Base-by-base conservation (phyloP, 768 basidiomycete genomes). In the Termitomyces sp. region DNA sequence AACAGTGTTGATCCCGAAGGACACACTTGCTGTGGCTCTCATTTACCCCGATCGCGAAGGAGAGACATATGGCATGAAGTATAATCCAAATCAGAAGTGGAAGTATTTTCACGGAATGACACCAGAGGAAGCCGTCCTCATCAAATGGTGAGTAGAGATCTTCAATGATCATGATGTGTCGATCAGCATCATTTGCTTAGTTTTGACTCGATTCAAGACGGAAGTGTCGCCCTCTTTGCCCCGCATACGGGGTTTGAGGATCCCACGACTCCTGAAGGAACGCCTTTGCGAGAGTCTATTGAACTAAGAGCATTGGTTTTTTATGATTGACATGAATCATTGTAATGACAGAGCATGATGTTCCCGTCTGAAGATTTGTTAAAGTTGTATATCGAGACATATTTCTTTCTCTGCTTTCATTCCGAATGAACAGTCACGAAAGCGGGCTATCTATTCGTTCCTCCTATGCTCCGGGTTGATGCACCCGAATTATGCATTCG, bases 231-330 rank as follows among this genome's bases (percentile, higher is more conserved):
- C 1, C 64, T 72, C 25, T 75, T 82, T 49, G 81, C 82, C 0
- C 83, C 84, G 1, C 84, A 86, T 61, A 81, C 81, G 15, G 83
- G 76, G 0, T 85, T 85, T 63, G 59, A 70, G 37, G 83, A 85
- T 61, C 77, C 80, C 1, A 70, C 71, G 1, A 80, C 80, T 2
- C 82, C 81, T 0, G 61, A 71, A 48, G 81, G 74, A 40, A 75
- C 78, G 1, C 80, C 77, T 3, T 66, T 72, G 11, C 71, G 83
- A 40, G 77, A 84, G 66, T 84, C 83, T 0, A 83, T 85, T n/a
- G 83, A 85, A 68, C 65, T 84, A 31, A 70, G 83, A 46, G 78
- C 83, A 1, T 71, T 85, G 10, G 81, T 84, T 0, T 85, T 84
- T 68, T 83, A 83, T 59, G 79, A 82, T 60, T 78, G 57, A 60